Evolutionary conservation across 2,329 filamentous ascomycete species (phyloP).

Genomic region (Cercospora sesami): DNA sequence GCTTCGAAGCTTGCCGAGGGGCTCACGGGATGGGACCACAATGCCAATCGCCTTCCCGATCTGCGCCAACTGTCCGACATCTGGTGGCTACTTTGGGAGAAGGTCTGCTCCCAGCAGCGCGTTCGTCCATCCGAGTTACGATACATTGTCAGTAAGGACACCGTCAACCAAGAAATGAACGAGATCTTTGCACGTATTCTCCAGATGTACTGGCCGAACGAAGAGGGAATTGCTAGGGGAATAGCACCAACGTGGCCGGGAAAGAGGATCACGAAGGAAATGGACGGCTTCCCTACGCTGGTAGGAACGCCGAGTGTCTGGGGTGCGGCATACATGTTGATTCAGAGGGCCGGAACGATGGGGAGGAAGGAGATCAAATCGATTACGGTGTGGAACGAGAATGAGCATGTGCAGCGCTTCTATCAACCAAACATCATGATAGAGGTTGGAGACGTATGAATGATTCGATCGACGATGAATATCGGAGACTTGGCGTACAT

Average conservation of each 20-base stretch:
- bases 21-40: neutral
- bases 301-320: constrained; percentile 18
- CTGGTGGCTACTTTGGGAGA: constrained; percentile 20
- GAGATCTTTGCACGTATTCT: constrained; percentile 17
- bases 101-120: constrained; percentile 6
- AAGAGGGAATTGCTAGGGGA: neutral
- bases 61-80: constrained; percentile 24
- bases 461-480: no score
- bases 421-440: constrained; percentile 22
- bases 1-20: neutral
- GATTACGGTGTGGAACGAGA: constrained; percentile 17
- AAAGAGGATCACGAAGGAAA: constrained; percentile 7
- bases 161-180: constrained; percentile 17
- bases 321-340: constrained; percentile 19
- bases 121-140: neutral
- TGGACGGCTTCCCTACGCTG: constrained; percentile 17
- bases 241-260: constrained; percentile 18
- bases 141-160: constrained; percentile 17
- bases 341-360: constrained; percentile 15
- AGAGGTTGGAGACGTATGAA: constrained; percentile 20
- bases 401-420: neutral
- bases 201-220: constrained; percentile 3
- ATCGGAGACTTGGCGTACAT: no score
- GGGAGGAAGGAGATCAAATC: constrained; percentile 20
- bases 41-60: neutral